These are phyloP conservation scores for Phytophthora tubulina DNA, from an alignment of 352 stramenopile species.

Conservation along the genomic window DNA sequence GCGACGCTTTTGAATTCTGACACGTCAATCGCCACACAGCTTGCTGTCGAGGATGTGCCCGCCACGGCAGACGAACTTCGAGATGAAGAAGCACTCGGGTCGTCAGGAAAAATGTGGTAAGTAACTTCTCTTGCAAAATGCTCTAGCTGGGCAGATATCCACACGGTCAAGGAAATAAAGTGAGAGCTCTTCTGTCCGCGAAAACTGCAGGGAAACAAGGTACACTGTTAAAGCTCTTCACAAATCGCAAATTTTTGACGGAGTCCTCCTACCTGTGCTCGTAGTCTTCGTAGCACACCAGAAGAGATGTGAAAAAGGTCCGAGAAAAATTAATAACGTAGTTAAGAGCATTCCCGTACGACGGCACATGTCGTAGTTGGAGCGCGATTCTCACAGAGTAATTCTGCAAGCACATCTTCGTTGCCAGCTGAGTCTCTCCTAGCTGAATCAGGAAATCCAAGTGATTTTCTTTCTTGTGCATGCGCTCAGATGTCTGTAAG, in stretches of 20 bases:
- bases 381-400: conserved; percentile 83
- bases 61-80: conserved; percentile 27
- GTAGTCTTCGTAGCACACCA: conserved; percentile 88
- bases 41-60: conserved; percentile 17
- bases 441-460: conserved; percentile 79
- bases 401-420: conserved; percentile 86
- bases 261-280: conserved; percentile 57
- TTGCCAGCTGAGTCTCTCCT: conserved; percentile 69
- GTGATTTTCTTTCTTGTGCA: conserved; percentile 88
- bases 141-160: conserved; percentile 83
- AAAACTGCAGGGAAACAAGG: conserved; percentile 55
- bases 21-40: conserved; percentile 67
- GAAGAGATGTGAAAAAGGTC: conserved; percentile 87
- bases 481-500: conserved; percentile 80
- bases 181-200: conserved; percentile 75
- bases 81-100: conserved; percentile 40
- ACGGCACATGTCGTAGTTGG: conserved; percentile 79
- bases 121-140: conserved; percentile 80
- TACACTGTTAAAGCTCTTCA: neutral
- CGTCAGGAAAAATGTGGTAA: conserved; percentile 78
- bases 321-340: conserved; percentile 87
- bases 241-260: neutral
- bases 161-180: conserved; percentile 83
- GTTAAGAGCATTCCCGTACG: conserved; percentile 76
- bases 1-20: conserved; percentile 82